Conservation (phyloP, 306 rosid genomes). For the Carpinus fangiana region DNA sequence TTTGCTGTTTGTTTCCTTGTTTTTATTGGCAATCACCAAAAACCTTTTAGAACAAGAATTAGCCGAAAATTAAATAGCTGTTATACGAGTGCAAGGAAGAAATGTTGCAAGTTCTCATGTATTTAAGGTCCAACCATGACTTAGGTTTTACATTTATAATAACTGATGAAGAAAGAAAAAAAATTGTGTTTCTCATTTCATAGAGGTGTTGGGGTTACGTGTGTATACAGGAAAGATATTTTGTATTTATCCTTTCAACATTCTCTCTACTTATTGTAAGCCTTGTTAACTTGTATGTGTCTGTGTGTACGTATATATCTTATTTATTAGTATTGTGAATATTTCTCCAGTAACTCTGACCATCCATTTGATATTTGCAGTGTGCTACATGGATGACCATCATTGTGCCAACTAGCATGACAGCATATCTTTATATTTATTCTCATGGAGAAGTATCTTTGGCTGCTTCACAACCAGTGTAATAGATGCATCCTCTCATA, state of each 20-base stretch:
- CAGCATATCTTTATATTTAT: slow-evolving; percentile 92
- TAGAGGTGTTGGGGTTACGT: not conserved
- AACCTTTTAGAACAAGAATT: not conserved
- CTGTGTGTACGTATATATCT: not conserved
- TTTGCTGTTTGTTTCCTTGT: not conserved
- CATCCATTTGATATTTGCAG: slow-evolving; percentile 50
- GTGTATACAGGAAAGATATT: not conserved
- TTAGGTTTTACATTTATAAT: not conserved
- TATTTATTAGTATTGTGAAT: not conserved
- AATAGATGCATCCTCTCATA: slow-evolving; percentile 88
- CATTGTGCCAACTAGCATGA: slow-evolving; percentile 93
- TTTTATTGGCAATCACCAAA: not conserved
- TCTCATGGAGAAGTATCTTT: slow-evolving; percentile 94
- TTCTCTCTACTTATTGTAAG: not conserved
- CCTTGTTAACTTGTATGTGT: not conserved
- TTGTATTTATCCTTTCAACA: not conserved
- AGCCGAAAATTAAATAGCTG: not conserved
- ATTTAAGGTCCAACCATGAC: not conserved
- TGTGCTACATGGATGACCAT: slow-evolving; percentile 99
- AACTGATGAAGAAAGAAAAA: not conserved
- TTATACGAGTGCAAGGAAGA: not conserved
- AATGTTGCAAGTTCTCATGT: not conserved
- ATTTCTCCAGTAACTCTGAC: not conserved
- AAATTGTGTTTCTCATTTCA: not conserved
- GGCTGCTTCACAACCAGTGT: slow-evolving; percentile 99